Percentiles rank a stretch among this genome's conserved stretches.
Conservation (phyloP, 495 filamentous ascomycete genomes). For the Penicillium turbatum region DNA sequence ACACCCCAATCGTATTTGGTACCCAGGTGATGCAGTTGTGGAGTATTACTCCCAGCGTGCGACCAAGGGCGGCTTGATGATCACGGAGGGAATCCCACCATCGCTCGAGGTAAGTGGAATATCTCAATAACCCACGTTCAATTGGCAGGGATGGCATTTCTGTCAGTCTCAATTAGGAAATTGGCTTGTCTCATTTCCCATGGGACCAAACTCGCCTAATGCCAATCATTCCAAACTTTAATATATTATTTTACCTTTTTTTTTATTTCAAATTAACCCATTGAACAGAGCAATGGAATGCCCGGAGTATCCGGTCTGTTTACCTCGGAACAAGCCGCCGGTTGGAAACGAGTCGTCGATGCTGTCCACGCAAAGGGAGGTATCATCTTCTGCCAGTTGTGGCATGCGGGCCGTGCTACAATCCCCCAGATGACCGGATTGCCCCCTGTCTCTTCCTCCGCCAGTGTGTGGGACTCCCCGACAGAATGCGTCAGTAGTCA, state of each 20-base stretch:
- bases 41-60: slow-evolving; percentile 55
- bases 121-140: neutral
- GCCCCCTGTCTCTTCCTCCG: slow-evolving; percentile 35
- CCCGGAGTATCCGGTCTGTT: slow-evolving; percentile 50
- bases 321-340: slow-evolving; percentile 39
- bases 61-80: slow-evolving; percentile 50
- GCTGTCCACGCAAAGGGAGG: slow-evolving; percentile 51
- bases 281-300: slow-evolving; percentile 38
- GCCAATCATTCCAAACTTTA: neutral
- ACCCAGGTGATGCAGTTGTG: slow-evolving; percentile 42
- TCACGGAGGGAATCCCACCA: slow-evolving; percentile 52
- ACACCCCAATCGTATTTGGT: slow-evolving; percentile 42
- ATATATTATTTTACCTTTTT: neutral
- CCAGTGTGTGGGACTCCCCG: slow-evolving; percentile 38
- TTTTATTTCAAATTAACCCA: neutral
- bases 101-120: slow-evolving; percentile 35
- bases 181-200: neutral
- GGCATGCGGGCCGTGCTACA: slow-evolving; percentile 49
- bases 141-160: neutral
- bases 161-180: neutral
- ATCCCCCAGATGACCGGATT: slow-evolving; percentile 43
- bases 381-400: slow-evolving; percentile 52
- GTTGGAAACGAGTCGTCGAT: slow-evolving; percentile 50
- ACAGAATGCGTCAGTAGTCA: slow-evolving; percentile 20
- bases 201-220: neutral